A percentile compares a stretch with the other conserved stretches of the same genome.
Conservation (phyloP, 2,329 filamentous ascomycete species). For the Pseudogymnoascus sp. region DNA sequence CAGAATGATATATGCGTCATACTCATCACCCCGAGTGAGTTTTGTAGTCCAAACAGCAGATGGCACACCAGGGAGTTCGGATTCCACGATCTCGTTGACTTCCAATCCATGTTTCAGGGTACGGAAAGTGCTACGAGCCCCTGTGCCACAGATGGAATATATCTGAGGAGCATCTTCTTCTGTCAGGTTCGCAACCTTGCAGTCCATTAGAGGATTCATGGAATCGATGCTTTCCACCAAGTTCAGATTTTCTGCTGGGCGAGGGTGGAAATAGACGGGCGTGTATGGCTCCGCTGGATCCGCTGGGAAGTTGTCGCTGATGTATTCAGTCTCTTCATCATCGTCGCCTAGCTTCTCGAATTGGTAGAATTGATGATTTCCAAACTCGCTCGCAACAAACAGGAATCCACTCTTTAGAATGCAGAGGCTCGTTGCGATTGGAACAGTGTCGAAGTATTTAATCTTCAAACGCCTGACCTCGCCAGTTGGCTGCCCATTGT, state of each 20-base stretch:
- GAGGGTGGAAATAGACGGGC: constrained; percentile 78
- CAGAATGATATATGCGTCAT: constrained; percentile 91
- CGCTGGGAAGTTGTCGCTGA: constrained; percentile 72
- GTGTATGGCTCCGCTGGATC: constrained; percentile 67
- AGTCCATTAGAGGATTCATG: constrained; percentile 86
- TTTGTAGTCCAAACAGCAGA: constrained; percentile 95
- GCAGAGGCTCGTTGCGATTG: constrained; percentile 77
- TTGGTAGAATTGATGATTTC: constrained; percentile 92
- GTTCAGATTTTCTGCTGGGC: constrained; percentile 73
- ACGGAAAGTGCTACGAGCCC: constrained; percentile 82
- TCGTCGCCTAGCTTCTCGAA: constrained; percentile 97
- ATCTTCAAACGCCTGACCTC: constrained; percentile 81
- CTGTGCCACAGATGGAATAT: constrained; percentile 83
- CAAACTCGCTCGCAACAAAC: constrained; percentile 85
- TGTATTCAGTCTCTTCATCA: constrained; percentile 80
- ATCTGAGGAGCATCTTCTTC: constrained; percentile 95
- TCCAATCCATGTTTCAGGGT: constrained; percentile 89
- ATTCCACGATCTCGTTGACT: constrained; percentile 93
- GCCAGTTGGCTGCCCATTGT: constrained; percentile 68
- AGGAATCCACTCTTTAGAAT: constrained; percentile 95
- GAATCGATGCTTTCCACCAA: constrained; percentile 79
- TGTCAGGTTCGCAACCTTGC: constrained; percentile 83
- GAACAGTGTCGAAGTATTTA: constrained; percentile 97
- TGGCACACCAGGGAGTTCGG: constrained; percentile 80
- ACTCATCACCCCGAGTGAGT: constrained; percentile 71